Base-by-base conservation (phyloP, 2,329 filamentous ascomycete species). In the Xylaria sp. region DNA sequence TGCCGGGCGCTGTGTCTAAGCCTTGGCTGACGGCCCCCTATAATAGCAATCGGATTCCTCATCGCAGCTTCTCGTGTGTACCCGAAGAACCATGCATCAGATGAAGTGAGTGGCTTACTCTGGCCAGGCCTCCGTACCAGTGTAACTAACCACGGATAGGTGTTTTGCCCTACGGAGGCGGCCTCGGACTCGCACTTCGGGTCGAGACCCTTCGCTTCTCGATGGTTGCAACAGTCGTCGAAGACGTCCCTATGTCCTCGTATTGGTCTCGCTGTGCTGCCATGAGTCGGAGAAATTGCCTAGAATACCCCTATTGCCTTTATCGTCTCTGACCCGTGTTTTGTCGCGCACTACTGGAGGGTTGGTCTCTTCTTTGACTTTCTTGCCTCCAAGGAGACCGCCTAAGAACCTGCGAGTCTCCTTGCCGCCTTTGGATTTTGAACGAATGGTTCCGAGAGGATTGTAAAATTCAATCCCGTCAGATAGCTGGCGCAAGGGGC, bases 321-420 rank as follows among this genome's bases (percentile, higher is more conserved):
- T 71, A 19, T 70, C 69, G 19, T 71, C 70, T 53, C 70, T 72
- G 10, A 71, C 68, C 50, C 65, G 68, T 54, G 65, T 66, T 63
- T 70, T 71, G 2, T 72, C 70, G 37, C 70, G 67, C 19, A 66
- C 19, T 39, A 63, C 64, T 47, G 68, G 63, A 16, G 51, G 49
- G 57, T 50, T 57, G 10, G 55, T 18, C 44, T 60, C 57, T 52
- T 66, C 62, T 59, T 66, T 71, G 55, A 60, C 66, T 54, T 65
- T 72, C 65, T 70, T 72, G 47, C 67, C 69, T 9, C 76, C 72
- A 46, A 79, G 78, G 34, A 79, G 73, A 0, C 75, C 74, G 51
- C 73, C 76, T 13, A 79, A 67, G 54, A 79, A 76, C 59, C 72
- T 74, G 6, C 76, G 72, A 13, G 76, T 72, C 34, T 77, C 73